Percentiles rank a stretch among this genome's conserved stretches.
Evolutionary conservation across 73 alveolate species (phyloP).

Genomic region (Stentor roeselii): DNA sequence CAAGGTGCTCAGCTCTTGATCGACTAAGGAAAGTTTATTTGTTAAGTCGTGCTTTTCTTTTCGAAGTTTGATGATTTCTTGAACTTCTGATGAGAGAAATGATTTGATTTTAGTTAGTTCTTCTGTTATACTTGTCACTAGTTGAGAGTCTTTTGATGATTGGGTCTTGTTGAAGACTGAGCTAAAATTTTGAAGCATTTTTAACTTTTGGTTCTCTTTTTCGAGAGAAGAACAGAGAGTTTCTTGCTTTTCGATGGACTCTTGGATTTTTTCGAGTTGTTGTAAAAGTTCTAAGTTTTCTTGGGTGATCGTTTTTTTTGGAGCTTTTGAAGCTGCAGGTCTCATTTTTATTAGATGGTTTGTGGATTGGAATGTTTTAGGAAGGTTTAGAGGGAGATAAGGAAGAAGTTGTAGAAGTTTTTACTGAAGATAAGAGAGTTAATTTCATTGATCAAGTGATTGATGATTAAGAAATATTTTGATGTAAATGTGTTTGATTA

Average conservation of each 20-base stretch:
- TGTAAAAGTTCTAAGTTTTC: neutral
- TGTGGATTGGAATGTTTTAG: no score
- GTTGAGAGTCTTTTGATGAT: neutral
- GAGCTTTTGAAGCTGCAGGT: neutral
- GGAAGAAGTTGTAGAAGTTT: no score
- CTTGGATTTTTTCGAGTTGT: neutral
- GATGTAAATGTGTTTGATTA: no score
- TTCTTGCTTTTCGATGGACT: neutral
- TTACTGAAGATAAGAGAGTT: no score
- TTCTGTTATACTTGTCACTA: neutral
- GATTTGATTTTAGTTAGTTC: neutral
- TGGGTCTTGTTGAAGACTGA: neutral
- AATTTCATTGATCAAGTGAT: no score
- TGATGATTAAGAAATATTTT: no score
- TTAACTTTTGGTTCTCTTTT: neutral
- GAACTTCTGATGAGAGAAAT: neutral
- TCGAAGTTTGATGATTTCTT: neutral
- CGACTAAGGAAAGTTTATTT: neutral
- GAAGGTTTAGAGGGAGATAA: no score
- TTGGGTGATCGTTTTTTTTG: neutral
- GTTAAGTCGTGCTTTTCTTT: neutral
- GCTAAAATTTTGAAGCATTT: neutral
- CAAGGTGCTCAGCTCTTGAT: neutral
- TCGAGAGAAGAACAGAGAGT: neutral
- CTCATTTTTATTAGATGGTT: neutral